phyloP scores from a whole-genome alignment of 1,284 basidiomycete species.

The Cryptococcus sp. region DNA sequence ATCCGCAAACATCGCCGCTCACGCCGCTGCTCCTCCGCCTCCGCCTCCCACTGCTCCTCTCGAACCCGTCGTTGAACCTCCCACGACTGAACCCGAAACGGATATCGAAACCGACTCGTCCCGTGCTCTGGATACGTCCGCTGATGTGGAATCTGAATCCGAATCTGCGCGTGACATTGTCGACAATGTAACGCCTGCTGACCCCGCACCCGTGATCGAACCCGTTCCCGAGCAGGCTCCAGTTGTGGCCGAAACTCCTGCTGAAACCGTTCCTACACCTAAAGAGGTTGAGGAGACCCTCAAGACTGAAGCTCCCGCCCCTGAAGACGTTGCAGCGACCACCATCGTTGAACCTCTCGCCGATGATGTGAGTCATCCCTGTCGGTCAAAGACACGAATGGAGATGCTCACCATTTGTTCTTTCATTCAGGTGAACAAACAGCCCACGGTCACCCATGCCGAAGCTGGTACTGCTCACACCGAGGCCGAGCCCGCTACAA shows the following conservation, averaged over 20 bases:
- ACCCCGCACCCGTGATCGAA: constrained; percentile 7
- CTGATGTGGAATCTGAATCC: neutral
- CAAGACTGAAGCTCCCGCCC: constrained; percentile 14
- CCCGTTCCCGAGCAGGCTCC: constrained; percentile 13
- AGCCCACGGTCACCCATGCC: constrained; percentile 39
- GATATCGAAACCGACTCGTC: constrained; percentile 1
- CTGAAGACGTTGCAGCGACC: constrained; percentile 24
- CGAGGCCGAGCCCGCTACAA: constrained; percentile 33
- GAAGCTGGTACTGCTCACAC: constrained; percentile 39
- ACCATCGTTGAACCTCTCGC: constrained; percentile 24
- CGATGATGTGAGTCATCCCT: constrained; percentile 22
- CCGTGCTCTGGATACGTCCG: constrained; percentile 9
- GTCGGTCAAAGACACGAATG: neutral
- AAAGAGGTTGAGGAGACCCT: constrained; percentile 28
- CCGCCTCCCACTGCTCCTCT: constrained; percentile 9
- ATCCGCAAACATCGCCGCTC: constrained; percentile 69
- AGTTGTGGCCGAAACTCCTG: constrained; percentile 16
- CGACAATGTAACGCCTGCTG: constrained; percentile 1
- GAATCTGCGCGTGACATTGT: neutral
- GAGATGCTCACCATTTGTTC: neutral
- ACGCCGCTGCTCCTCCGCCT: constrained; percentile 10
- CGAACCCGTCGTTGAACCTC: constrained; percentile 12
- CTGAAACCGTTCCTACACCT: constrained; percentile 24
- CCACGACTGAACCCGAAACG: constrained; percentile 10
- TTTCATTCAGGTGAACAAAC: constrained; percentile 22